phyloP scores from a whole-genome alignment of 2,329 filamentous ascomycete species.

The Trichophyton equinum region DNA sequence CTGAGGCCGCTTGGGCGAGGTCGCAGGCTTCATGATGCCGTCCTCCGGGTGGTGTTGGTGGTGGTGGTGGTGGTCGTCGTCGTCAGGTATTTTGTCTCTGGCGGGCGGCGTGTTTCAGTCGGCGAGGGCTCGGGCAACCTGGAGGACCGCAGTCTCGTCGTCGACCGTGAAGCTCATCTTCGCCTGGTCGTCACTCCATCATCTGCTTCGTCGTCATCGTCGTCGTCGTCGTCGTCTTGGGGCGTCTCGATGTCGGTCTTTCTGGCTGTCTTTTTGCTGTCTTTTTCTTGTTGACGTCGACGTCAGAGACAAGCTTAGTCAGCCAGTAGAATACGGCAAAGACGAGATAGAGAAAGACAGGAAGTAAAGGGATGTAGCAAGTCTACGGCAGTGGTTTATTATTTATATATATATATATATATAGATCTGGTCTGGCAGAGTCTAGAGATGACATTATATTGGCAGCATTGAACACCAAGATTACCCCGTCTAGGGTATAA shows the following conservation, averaged over 20 bases:
- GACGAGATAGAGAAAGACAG: too few relatives aligned
- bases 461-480: too few relatives aligned
- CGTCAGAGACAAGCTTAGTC: too few relatives aligned
- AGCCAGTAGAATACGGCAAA: too few relatives aligned
- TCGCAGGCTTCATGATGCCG: constrained; percentile 2
- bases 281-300: too few relatives aligned
- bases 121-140: not conserved
- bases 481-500: too few relatives aligned
- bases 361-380: too few relatives aligned
- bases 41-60: not conserved
- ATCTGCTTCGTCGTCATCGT: not conserved
- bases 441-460: too few relatives aligned
- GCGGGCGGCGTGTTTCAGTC: not conserved
- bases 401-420: too few relatives aligned
- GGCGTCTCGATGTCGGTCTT: not conserved
- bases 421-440: too few relatives aligned
- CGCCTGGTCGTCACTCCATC: not conserved
- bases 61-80: too few relatives aligned
- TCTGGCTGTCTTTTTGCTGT: not conserved
- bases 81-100: not conserved
- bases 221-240: not conserved
- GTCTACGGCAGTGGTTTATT: too few relatives aligned
- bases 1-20: constrained; percentile 11
- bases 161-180: not conserved
- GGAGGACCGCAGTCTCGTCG: not conserved